Base-by-base conservation (phyloP, 345 rosid genomes). In the Populus davidiana region DNA sequence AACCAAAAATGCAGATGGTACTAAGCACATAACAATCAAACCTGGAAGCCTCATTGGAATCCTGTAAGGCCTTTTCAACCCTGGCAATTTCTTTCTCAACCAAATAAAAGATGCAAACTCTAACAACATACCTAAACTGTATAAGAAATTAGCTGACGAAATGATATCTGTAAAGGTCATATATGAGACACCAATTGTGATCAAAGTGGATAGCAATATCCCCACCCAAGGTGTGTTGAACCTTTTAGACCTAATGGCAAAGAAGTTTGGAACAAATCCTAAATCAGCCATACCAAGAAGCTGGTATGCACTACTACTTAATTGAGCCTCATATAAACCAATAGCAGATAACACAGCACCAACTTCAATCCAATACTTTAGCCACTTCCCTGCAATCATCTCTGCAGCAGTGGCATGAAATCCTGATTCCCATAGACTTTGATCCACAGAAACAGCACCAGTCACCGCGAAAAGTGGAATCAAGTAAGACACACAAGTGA, bases 151-250 rank as follows among this genome's bases (percentile, higher is more conserved):
- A 0, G 91, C 96, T 0, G 93, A 80, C 3, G 92, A 85, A 33
- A 93, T 80, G 13, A 91, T 91, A 66, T 87, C 89, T 0, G 85
- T 80, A 78, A 87, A 89, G 73, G 66, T 18, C 93, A 93, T 71
- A 80, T 78, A 91, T 0, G 96, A 88, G 39, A 89, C 82, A 16
- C 86, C 94, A 5, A 87, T n/a, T 2, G 88, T 72, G 77, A 91
- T 86, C 62, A 81, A 50, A 13, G 89, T 84, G 1, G 93, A 85
- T 39, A 90, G 2, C 44, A 89, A 69, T 21, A 93, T 91, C 76
- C 96, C 97, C 1, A 89, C 71, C 97, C 96, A 93, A 18, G 97
- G 97, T 44, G 96, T 93, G 77, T 83, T 79, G 80, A 91, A 93
- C 90, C 89, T 81, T 77, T 85, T 87, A 2, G 94, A 91, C 59